phyloP scores from a whole-genome alignment of 805 yeast species.

The Wickerhamiella shivajii region DNA sequence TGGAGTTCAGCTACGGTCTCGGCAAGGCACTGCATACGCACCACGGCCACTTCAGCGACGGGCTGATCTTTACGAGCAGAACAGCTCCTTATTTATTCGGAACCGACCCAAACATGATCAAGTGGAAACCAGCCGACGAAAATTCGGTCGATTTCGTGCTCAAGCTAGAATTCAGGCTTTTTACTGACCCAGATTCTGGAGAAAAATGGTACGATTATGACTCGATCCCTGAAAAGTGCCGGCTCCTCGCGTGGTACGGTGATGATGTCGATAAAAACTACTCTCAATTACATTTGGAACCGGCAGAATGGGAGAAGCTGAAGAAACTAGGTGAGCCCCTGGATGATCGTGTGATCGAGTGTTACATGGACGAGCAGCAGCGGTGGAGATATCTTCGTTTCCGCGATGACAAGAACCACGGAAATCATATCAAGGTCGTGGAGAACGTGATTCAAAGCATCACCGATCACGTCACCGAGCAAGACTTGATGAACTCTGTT shows the following conservation, averaged over 20 bases:
- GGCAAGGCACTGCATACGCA: constrained; percentile 56
- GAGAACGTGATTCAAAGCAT: constrained; percentile 73
- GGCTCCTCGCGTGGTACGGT: constrained; percentile 70
- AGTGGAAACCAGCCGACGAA: constrained; percentile 97
- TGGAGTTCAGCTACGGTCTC: constrained; percentile 72
- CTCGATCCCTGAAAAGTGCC: constrained; percentile 46
- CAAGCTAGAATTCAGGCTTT: constrained; percentile 42
- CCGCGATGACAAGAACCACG: constrained; percentile 83
- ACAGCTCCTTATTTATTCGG: constrained; percentile 78
- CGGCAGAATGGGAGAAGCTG: constrained; percentile 68
- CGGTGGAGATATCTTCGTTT: constrained; percentile 78
- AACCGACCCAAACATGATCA: constrained; percentile 70
- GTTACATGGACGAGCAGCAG: constrained; percentile 49
- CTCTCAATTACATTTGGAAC: constrained; percentile 44
- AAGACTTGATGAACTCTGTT: constrained; percentile 51
- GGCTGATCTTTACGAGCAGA: constrained; percentile 83
- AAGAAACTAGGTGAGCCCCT: constrained; percentile 64
- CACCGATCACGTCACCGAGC: constrained; percentile 68
- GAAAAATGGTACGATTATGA: constrained; percentile 38
- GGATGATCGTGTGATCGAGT: constrained; percentile 80
- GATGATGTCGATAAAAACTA: constrained; percentile 39
- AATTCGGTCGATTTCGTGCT: constrained; percentile 83
- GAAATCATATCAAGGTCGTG: constrained; percentile 71
- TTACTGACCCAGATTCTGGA: constrained; percentile 47
- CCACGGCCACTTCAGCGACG: constrained; percentile 82